Conservation (phyloP, 164 flowering plant species). For the Echeveria elegans region DNA sequence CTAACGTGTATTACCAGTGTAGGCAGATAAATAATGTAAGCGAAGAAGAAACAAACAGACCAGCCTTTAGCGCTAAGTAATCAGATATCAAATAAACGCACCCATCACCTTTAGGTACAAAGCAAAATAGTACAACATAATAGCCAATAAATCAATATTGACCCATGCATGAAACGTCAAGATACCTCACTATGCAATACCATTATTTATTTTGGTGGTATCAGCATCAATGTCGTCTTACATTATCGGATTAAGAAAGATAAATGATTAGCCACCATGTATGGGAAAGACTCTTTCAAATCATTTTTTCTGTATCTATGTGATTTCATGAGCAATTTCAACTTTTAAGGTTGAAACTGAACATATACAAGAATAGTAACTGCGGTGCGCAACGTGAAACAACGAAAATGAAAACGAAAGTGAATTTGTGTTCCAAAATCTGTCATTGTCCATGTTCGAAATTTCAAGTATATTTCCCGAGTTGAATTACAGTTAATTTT, state of each 20-base stretch:
- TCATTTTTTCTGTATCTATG: no score
- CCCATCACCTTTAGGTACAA: neutral
- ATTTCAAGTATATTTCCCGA: neutral
- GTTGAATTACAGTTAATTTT: neutral
- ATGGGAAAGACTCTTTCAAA: no score
- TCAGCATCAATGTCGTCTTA: neutral
- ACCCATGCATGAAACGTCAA: neutral
- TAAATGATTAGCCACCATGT: no score
- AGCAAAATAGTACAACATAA: neutral
- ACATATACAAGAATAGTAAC: neutral
- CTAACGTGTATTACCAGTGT: no score
- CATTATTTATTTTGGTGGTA: neutral
- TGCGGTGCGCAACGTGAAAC: neutral
- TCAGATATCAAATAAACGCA: no score
- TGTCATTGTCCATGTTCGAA: neutral
- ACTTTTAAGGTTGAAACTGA: neutral
- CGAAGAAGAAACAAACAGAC: no score
- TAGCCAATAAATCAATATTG: neutral
- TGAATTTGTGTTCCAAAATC: neutral
- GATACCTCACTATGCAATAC: neutral
- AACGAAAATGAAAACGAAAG: no score
- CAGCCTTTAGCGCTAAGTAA: no score
- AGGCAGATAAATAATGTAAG: no score
- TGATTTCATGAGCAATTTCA: neutral
- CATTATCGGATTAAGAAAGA: neutral